Conservation (phyloP, 2,329 filamentous ascomycete species). For the Arthroderma sp. region DNA sequence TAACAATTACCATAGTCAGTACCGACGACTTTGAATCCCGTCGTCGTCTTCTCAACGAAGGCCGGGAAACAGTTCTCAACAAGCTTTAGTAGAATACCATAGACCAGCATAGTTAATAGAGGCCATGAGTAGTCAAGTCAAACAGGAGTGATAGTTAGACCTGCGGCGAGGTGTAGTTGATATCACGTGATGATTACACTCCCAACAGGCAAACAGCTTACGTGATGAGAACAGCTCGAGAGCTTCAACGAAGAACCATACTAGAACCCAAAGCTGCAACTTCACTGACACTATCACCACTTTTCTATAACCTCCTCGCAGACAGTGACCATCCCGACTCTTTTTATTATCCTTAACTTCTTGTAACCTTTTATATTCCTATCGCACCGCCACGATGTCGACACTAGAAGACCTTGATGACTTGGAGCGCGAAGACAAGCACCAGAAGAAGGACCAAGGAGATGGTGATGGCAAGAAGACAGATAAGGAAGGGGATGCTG, state of each 20-base stretch:
- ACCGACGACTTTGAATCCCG: constrained; percentile 69
- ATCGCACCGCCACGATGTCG: constrained; percentile 48
- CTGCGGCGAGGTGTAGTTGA: not conserved
- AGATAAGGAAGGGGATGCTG: constrained; percentile 57
- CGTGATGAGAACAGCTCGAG: constrained; percentile 1
- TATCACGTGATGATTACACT: not conserved
- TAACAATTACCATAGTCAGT: constrained; percentile 28
- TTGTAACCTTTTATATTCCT: not conserved
- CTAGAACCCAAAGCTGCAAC: not conserved
- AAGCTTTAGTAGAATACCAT: constrained; percentile 15
- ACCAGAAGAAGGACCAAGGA: constrained; percentile 45
- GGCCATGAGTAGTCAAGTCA: not conserved
- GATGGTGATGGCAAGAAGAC: constrained; percentile 45
- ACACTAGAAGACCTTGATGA: constrained; percentile 87
- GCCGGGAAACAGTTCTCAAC: constrained; percentile 22
- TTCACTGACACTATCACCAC: not conserved
- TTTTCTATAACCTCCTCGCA: not conserved
- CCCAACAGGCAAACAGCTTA: constrained; percentile 1
- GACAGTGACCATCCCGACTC: too few species aligned
- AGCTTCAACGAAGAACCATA: not conserved
- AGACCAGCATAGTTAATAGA: not conserved
- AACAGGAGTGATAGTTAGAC: not conserved
- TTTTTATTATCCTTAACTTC: too few species aligned
- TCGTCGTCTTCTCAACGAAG: constrained; percentile 58
- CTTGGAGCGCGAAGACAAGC: constrained; percentile 63